Base-by-base conservation (phyloP, 768 basidiomycete genomes). In the Neoboletus subvelutipes region DNA sequence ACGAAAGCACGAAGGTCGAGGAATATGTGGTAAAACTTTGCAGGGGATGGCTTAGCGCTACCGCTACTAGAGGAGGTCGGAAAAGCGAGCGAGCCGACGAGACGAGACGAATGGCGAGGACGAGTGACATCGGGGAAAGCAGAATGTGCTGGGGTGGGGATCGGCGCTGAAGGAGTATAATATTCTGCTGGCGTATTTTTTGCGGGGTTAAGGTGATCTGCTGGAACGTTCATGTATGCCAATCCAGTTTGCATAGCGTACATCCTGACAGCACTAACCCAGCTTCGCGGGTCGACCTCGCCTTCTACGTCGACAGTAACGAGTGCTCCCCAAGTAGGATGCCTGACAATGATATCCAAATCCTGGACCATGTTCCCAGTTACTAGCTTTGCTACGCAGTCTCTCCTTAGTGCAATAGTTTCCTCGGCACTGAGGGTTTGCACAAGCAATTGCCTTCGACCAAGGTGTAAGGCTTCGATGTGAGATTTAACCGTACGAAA, bases 341-440 rank as follows among this genome's bases (percentile, higher is more conserved):
- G 94, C 22, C 96, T 83, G n/a, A 98, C 95, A 64, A 98, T 94
- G 58, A 98, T 86, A 65, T 98, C 96, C 46, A 98, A 75, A 8
- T 89, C 91, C 69, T 98, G 96, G 3, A 90, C 86, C 55, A 98
- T 80, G 69, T 98, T 98, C 33, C 93, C 93, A 46, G 82, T 83
- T 42, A 96, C 94, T 6, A 98, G 83, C 55, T 90, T 80, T 17
- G 83, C 83, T 5, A 98, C 95, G 68, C 94, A 94, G 56, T 94
- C 93, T 52, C 86, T 81, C 55, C 93, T 81, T 67, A 98, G 79
- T 43, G 83, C 83, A 17, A 84, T 76, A 0, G 91, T 90, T 74
- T 98, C 96, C 63, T 97, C 95, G 8, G 81, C 80, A 60, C 88
- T 92, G 20, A 98, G 77, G 2, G 91, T 92, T 63, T 92, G 88